phyloP scores from a whole-genome alignment of 495 filamentous ascomycete species.

The Stereocaulon alpinum region DNA sequence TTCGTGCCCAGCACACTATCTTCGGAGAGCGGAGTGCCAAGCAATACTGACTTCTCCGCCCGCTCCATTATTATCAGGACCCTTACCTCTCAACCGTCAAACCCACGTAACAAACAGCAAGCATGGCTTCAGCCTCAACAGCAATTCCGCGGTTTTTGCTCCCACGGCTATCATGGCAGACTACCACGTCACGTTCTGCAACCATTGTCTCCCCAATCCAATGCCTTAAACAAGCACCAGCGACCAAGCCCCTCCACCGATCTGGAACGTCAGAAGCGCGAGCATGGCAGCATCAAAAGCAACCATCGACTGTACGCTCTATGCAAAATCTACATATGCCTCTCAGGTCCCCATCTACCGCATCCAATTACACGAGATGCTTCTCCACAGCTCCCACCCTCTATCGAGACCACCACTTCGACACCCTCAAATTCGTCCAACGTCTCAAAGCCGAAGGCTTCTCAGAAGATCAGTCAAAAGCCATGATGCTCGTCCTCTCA shows the following conservation, averaged over 20 bases:
- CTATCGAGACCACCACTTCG: slow-evolving; percentile 84
- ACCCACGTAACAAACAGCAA: neutral
- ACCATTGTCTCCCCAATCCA: neutral
- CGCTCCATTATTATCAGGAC: neutral
- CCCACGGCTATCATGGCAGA: slow-evolving; percentile 20
- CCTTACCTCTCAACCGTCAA: neutral
- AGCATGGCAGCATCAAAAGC: neutral
- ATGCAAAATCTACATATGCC: neutral
- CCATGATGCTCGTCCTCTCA: slow-evolving; percentile 94
- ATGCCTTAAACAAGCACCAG: neutral
- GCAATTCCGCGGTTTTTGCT: slow-evolving; percentile 21
- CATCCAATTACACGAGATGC: neutral
- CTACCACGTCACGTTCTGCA: neutral
- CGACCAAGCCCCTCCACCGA: neutral
- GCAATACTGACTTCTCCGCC: neutral
- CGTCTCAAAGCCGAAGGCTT: slow-evolving; percentile 85
- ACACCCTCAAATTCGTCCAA: slow-evolving; percentile 94
- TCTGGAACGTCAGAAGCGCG: slow-evolving; percentile 1
- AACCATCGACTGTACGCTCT: neutral
- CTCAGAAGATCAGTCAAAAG: slow-evolving; percentile 86
- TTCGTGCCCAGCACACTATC: too few relatives aligned
- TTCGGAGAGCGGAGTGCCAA: neutral
- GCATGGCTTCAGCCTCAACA: slow-evolving; percentile 7
- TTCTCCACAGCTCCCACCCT: slow-evolving; percentile 61
- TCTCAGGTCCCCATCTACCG: neutral